Evolutionary conservation across 805 yeast species (phyloP).

Genomic region (Candida corydali): DNA sequence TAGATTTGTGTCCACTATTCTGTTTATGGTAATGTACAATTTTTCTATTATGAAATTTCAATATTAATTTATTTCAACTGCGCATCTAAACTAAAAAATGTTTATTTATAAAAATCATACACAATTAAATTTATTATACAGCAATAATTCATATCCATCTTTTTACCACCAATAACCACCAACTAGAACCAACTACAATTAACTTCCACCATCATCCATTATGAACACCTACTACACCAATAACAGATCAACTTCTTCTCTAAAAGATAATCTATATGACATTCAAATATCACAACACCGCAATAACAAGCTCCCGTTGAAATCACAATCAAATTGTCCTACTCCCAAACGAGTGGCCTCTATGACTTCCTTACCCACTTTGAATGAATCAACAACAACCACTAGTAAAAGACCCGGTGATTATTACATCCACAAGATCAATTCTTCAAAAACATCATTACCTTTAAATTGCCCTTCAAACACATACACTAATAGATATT

Average conservation of each 20-base stretch:
- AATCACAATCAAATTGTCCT: background rate
- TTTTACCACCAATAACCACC: too few relatives aligned
- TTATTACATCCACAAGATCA: conserved; percentile 31
- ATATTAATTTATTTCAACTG: too few relatives aligned
- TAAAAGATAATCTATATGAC: conserved; percentile 3
- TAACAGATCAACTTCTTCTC: conserved; percentile 1
- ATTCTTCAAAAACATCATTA: conserved; percentile 14
- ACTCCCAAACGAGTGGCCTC: conserved; percentile 27
- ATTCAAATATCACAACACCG: conserved; percentile 1
- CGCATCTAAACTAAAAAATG: too few relatives aligned
- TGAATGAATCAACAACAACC: conserved; percentile 8
- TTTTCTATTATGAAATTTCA: too few relatives aligned
- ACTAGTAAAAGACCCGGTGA: conserved; percentile 36
- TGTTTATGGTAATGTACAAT: too few relatives aligned
- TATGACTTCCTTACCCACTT: conserved; percentile 17
- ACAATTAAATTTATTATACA: too few relatives aligned
- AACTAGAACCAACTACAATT: too few relatives aligned
- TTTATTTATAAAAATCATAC: too few relatives aligned
- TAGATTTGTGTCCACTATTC: too few relatives aligned
- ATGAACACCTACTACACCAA: background rate
- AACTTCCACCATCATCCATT: too few relatives aligned
- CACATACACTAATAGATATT: conserved; percentile 19
- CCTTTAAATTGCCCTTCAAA: conserved; percentile 3
- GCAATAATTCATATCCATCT: too few relatives aligned
- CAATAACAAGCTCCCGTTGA: background rate